Evolutionary conservation across 345 rosid genomes (phyloP).

Genomic region (Citrus mangshanensis): DNA sequence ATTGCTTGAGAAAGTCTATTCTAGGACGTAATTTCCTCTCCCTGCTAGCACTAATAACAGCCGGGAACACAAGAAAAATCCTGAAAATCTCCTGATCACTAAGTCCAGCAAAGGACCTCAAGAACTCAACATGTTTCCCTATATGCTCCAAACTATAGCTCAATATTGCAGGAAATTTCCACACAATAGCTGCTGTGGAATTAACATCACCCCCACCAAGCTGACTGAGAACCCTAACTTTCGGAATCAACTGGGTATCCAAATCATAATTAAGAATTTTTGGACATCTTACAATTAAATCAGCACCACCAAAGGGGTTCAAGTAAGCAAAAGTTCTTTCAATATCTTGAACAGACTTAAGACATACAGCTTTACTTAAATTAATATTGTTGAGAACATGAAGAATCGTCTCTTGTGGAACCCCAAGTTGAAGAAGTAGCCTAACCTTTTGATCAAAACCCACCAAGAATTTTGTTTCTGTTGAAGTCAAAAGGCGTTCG

Average conservation of each 20-base stretch:
- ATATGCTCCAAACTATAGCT: slow-evolving; percentile 55
- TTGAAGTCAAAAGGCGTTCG: slow-evolving; percentile 41
- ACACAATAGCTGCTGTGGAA: slow-evolving; percentile 48
- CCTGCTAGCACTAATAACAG: slow-evolving; percentile 56
- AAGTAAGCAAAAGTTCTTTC: slow-evolving; percentile 52
- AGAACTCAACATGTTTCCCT: slow-evolving; percentile 51
- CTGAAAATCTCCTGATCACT: slow-evolving; percentile 56
- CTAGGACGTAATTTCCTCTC: slow-evolving; percentile 70
- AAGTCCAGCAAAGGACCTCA: slow-evolving; percentile 65
- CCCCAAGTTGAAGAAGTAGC: slow-evolving; percentile 43
- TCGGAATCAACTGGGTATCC: slow-evolving; percentile 60
- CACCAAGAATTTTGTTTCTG: slow-evolving; percentile 41
- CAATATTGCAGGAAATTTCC: slow-evolving; percentile 58
- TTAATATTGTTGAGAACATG: slow-evolving; percentile 62
- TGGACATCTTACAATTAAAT: slow-evolving; percentile 56
- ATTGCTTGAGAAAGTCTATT: slow-evolving; percentile 65
- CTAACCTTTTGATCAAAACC: slow-evolving; percentile 56
- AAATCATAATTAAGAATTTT: slow-evolving; percentile 56
- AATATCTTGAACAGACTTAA: slow-evolving; percentile 58
- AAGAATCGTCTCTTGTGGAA: slow-evolving; percentile 51
- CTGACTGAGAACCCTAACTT: slow-evolving; percentile 47
- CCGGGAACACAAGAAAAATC: slow-evolving; percentile 62
- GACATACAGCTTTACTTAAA: slow-evolving; percentile 47
- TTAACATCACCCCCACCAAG: slow-evolving; percentile 67
- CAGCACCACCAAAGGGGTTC: slow-evolving; percentile 55